Conservation (phyloP, 1,139 yeast genomes). For the Candida dubliniensis region DNA sequence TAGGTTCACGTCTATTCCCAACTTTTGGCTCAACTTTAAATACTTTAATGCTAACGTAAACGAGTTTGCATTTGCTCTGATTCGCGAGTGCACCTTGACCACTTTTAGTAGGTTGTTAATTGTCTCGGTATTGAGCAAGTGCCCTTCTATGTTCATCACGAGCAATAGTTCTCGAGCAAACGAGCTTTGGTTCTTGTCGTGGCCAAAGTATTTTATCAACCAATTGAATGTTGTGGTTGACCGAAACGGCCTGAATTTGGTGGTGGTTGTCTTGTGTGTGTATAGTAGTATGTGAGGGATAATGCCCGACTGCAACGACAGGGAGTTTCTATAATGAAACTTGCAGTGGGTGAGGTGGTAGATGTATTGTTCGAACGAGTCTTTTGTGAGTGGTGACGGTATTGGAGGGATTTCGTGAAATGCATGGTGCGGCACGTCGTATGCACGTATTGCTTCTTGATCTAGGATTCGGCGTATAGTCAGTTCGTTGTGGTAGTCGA, state of each 20-base stretch:
- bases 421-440: slow-evolving; percentile 21
- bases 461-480: slow-evolving; percentile 9
- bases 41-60: slow-evolving; percentile 32
- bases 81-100: slow-evolving; percentile 33
- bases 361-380: slow-evolving; percentile 37
- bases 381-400: slow-evolving; percentile 29
- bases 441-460: slow-evolving; percentile 17
- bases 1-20: slow-evolving; percentile 34
- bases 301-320: slow-evolving; percentile 37
- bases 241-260: slow-evolving; percentile 29
- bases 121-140: slow-evolving; percentile 41
- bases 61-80: slow-evolving; percentile 35
- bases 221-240: slow-evolving; percentile 42
- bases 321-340: slow-evolving; percentile 35
- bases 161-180: slow-evolving; percentile 43
- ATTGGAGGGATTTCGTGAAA: slow-evolving; percentile 38
- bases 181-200: slow-evolving; percentile 41
- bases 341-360: slow-evolving; percentile 38
- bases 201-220: slow-evolving; percentile 45
- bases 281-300: slow-evolving; percentile 40
- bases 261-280: slow-evolving; percentile 39
- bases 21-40: slow-evolving; percentile 27
- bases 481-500: slow-evolving; percentile 10
- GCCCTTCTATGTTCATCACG: slow-evolving; percentile 46
- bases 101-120: slow-evolving; percentile 38